Evolutionary conservation across 2,329 filamentous ascomycete species (phyloP).

Genomic region (Xylariaceae sp.): DNA sequence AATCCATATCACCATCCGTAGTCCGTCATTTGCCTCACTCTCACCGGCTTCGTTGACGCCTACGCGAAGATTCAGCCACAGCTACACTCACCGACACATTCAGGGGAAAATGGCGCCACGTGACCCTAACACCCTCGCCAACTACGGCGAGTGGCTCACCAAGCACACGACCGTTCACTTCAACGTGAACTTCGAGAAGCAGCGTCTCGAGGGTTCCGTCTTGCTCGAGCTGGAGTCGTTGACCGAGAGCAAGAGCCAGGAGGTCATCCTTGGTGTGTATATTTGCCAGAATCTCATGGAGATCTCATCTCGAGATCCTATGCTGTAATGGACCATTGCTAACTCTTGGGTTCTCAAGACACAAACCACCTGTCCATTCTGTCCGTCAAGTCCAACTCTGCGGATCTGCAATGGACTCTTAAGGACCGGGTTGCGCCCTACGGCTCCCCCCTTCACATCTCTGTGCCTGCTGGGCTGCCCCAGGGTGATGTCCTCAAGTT

Average conservation of each 20-base stretch:
- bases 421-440: conserved; percentile 67
- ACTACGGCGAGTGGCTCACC: conserved; percentile 84
- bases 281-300: neutral
- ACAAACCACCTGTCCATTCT: conserved; percentile 76
- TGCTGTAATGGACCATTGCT: neutral
- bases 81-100: conserved; percentile 7
- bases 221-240: conserved; percentile 70
- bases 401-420: conserved; percentile 61
- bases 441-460: conserved; percentile 63
- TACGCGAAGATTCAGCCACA: conserved; percentile 17
- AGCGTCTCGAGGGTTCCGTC: conserved; percentile 72
- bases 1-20: conserved; percentile 29
- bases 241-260: conserved; percentile 64
- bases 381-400: conserved; percentile 63
- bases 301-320: neutral
- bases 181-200: conserved; percentile 75
- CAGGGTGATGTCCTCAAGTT: conserved; percentile 51
- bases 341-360: conserved; percentile 42
- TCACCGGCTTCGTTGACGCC: conserved; percentile 12
- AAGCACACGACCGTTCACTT: conserved; percentile 78
- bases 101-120: conserved; percentile 42
- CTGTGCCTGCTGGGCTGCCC: conserved; percentile 49
- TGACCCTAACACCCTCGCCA: conserved; percentile 86
- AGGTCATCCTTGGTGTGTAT: conserved; percentile 60
- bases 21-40: conserved; percentile 19